Percentiles rank a stretch among this genome's conserved stretches.
Conservation (phyloP, 2,329 filamentous ascomycete species). For the Magnaporthiopsis poae region DNA sequence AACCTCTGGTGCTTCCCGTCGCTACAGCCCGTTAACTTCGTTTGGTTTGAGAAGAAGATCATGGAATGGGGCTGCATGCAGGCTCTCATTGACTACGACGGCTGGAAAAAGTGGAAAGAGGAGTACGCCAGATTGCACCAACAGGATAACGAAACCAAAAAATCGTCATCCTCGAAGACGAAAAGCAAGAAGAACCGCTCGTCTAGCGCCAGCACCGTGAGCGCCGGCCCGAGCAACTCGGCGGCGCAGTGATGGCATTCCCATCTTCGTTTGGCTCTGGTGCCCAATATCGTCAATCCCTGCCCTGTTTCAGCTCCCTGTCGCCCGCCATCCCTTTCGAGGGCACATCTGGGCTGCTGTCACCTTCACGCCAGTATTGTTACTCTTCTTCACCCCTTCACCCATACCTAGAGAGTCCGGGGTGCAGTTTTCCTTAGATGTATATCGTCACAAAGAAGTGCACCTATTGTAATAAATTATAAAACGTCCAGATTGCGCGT, state of each 20-base stretch:
- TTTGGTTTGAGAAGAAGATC: constrained; percentile 94
- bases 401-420: not conserved
- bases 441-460: not conserved
- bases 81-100: constrained; percentile 94
- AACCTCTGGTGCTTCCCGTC: constrained; percentile 7
- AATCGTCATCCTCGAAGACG: constrained; percentile 26
- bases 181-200: constrained; percentile 37
- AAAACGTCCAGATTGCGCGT: no score
- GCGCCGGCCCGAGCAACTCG: constrained; percentile 8
- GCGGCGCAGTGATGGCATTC: no score
- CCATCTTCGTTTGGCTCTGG: no score
- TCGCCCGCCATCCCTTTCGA: not conserved
- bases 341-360: not conserved
- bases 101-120: constrained; percentile 95
- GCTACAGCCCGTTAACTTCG: constrained; percentile 80
- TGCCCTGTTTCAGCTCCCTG: no score
- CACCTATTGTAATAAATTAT: not conserved
- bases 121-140: constrained; percentile 53
- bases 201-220: constrained; percentile 20
- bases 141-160: constrained; percentile 32
- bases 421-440: not conserved
- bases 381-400: no score
- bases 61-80: constrained; percentile 99
- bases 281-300: no score
- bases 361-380: not conserved